Evolutionary conservation across 371 early-diverging fungal genomes (phyloP).

Genomic region (Furculomyces boomerangus): DNA sequence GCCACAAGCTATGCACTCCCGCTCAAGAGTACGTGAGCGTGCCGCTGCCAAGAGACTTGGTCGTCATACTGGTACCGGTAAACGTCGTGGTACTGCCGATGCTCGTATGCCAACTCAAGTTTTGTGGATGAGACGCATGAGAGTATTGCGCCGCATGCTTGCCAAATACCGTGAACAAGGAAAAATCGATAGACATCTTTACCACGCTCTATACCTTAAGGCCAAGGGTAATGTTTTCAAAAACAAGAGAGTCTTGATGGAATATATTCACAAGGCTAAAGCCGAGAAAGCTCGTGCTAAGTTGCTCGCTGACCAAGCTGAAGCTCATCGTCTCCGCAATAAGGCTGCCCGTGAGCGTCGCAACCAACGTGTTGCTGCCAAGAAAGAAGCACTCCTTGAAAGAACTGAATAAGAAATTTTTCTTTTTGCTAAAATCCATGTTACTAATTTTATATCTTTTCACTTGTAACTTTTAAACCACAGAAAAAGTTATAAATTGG

Average conservation of each 20-base stretch:
- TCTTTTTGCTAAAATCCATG: too few species aligned
- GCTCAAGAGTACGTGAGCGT: slow-evolving; percentile 90
- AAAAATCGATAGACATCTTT: slow-evolving; percentile 98
- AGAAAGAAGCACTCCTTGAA: slow-evolving; percentile 57
- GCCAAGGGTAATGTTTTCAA: slow-evolving; percentile 99
- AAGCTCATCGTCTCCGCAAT: slow-evolving; percentile 91
- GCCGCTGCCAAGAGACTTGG: slow-evolving; percentile 94
- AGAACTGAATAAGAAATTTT: slow-evolving; percentile 14
- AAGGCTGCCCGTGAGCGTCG: slow-evolving; percentile 93
- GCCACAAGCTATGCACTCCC: slow-evolving; percentile 83
- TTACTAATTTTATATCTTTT: too few species aligned
- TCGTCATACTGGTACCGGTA: slow-evolving; percentile 98
- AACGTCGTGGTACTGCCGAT: slow-evolving; percentile 97
- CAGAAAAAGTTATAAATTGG: background rate
- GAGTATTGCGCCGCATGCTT: slow-evolving; percentile 94
- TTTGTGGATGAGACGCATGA: slow-evolving; percentile 99
- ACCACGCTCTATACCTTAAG: slow-evolving; percentile 95
- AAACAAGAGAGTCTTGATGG: slow-evolving; percentile 99
- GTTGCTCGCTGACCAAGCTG: slow-evolving; percentile 93
- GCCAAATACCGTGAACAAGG: slow-evolving; percentile 95
- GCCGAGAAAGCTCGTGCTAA: slow-evolving; percentile 95
- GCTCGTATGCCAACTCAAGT: slow-evolving; percentile 95
- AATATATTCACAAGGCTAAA: slow-evolving; percentile 99
- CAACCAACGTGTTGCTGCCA: slow-evolving; percentile 66
- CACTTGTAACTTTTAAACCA: too few species aligned